Conservation (phyloP, 73 alveolate species). For the Paramecium pentaurelia region DNA sequence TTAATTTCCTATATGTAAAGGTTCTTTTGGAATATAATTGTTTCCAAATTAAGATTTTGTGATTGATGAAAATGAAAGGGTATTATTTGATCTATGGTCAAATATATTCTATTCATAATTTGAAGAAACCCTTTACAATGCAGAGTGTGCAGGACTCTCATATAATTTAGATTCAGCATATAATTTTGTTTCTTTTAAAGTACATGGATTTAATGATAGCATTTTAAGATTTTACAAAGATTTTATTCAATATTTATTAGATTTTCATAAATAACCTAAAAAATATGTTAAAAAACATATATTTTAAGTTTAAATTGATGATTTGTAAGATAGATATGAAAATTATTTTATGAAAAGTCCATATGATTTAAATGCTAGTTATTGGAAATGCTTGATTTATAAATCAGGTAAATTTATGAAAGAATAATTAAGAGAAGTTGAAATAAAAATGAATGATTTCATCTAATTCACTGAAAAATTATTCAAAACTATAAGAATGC, state of each 20-base stretch:
- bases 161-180: neutral
- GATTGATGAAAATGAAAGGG: neutral
- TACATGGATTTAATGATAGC: conserved; percentile 16
- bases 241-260: neutral
- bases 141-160: conserved; percentile 12
- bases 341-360: conserved; percentile 39
- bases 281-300: conserved; percentile 23
- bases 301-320: neutral
- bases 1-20: conserved; percentile 16
- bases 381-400: conserved; percentile 13
- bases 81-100: neutral
- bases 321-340: conserved; percentile 17
- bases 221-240: neutral
- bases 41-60: conserved; percentile 31
- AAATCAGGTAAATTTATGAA: conserved; percentile 22
- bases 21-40: neutral
- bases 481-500: neutral
- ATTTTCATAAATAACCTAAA: neutral
- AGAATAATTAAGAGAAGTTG: conserved; percentile 14
- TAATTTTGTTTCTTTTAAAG: neutral
- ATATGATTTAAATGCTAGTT: neutral
- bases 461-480: neutral
- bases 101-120: neutral
- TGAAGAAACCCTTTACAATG: neutral
- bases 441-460: neutral